Base-by-base conservation (phyloP, 306 rosid species). In the Alnus glutinosa region DNA sequence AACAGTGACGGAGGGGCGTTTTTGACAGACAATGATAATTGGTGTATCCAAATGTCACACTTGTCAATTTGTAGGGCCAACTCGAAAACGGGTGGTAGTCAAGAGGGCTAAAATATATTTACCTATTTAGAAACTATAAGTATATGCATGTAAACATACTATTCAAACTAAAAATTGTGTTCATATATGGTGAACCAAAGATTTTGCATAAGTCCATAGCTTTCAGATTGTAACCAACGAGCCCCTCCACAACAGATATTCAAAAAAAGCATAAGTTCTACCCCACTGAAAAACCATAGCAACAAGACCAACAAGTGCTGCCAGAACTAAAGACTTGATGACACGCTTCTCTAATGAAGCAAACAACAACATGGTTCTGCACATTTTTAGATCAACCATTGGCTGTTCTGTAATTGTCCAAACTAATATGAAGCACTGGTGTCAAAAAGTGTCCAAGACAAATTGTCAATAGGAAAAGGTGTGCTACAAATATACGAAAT, bases 401-500 rank as follows among this genome's bases (percentile, higher is more conserved):
- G 49, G 71, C 39, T 3, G 13, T 67, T 8, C 11, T 67, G 71
- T 42, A 67, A 39, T 18, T 18, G 49, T 39, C 30, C 32, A 67
- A 67, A 67, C 49, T 39, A 8, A 16, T 16, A 13, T 37, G 19
- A 39, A 66, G 15, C 19, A 36, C 7, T 15, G 9, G 4, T 16
- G 28, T 66, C 12, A 39, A 67, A 23, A 32, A 63, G n/a, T 16
- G 11, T 39, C 71, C 48, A 39, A 37, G 50, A 32, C 44, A 67
- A 37, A 67, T 16, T 39, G 30, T 67, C 47, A 67, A 37, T 19
- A 67, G 50, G 30, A 42, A 66, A 67, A 67, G 71, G 71, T 67
- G 70, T 37, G 28, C 71, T 3, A 67, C 12, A 55, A 15, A 23
- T 54, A 50, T 54, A 69, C 58, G 46, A 70, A 32, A 34, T 47